Base-by-base conservation (phyloP, 768 basidiomycete genomes). In the Leccinum olivaceopallidum region DNA sequence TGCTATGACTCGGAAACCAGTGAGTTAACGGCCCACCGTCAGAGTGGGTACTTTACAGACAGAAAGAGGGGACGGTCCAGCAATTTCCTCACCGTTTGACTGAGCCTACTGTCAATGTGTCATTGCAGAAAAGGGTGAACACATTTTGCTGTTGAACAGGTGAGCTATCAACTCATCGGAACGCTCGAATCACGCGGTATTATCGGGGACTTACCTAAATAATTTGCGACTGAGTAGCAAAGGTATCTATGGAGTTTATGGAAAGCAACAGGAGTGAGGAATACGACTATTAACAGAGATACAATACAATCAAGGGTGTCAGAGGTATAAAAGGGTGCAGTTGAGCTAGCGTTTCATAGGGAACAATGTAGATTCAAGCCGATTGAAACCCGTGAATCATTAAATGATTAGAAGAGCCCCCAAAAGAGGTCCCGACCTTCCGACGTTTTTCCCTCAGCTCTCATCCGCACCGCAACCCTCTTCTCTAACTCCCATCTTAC, bases 401-500 rank as follows among this genome's bases (percentile, higher is more conserved):
- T 36, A 14, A 36, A 6, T 36, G 13, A 36, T 36, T 48, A 72
- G 18, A 68, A 42, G 13, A 60, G 54, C 3, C 51, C 48, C 70
- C 68, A 65, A 9, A 39, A 26, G 47, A 30, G 12, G 50, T 52
- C 47, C 8, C 67, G 51, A 47, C 51, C 64, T 59, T 72, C 64
- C 1, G 34, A 9, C 5, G 58, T 18, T 59, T 62, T 65, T 8
- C 70, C 75, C 53, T 67, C 64, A 1, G 59, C 58, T 53, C 61
- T 70, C 61, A 60, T 63, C 49, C 49, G 65, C 26, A 61, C 52
- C 0, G 68, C 72, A 10, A 73, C 74, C 55, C 72, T 63, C 62
- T 70, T 68, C 58, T 73, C 79, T 47, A 67, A 49, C 55, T 77
- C 75, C 84, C 83, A 85, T 55, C 77, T 69, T 28, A 69, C 73